A percentile compares a stretch with the other conserved stretches of the same genome.
These are phyloP conservation scores for Paramecium primaurelia DNA, from an alignment of 73 alveolate species.

Conservation along the genomic window DNA sequence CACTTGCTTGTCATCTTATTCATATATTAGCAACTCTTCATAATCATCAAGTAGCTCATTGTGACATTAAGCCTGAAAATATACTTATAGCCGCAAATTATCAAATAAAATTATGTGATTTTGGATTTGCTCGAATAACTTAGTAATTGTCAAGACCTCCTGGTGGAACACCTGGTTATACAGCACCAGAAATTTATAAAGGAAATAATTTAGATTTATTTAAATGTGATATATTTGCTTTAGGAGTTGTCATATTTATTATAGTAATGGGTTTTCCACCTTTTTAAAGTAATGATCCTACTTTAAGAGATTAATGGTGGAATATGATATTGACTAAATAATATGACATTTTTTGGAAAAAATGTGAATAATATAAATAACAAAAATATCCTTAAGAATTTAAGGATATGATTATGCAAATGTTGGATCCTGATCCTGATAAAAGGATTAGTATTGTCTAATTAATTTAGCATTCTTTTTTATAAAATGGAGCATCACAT, in stretches of 20 bases:
- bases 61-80: slow-evolving; percentile 50
- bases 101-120: neutral
- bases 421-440: slow-evolving; percentile 33
- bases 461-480: neutral
- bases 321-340: neutral
- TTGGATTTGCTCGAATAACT: slow-evolving; percentile 7
- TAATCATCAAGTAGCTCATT: neutral
- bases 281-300: slow-evolving; percentile 10
- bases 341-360: neutral
- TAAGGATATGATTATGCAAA: neutral
- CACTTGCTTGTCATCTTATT: neutral
- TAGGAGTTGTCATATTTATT: slow-evolving; percentile 40
- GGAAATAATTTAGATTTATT: neutral
- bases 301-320: slow-evolving; percentile 39
- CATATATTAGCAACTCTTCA: neutral
- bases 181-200: slow-evolving; percentile 37
- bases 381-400: neutral
- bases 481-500: neutral
- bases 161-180: slow-evolving; percentile 44
- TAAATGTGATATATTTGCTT: slow-evolving; percentile 35
- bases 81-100: neutral
- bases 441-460: neutral
- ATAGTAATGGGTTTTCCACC: slow-evolving; percentile 30
- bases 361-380: neutral
- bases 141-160: neutral